Evolutionary conservation across 768 basidiomycete species (phyloP).

Genomic region (Termitomyces sp.): DNA sequence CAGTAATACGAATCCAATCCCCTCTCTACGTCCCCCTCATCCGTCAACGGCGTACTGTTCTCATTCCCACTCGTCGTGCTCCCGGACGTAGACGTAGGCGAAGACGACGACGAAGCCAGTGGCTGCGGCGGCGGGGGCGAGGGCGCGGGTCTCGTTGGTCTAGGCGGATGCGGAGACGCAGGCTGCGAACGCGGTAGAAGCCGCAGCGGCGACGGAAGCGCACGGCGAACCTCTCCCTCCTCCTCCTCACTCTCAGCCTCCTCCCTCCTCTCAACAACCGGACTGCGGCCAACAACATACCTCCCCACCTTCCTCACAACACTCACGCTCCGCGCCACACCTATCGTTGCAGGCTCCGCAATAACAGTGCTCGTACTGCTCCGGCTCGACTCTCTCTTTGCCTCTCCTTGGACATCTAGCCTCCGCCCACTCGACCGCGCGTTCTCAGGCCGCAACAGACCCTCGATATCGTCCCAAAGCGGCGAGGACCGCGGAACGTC

Average conservation of each 20-base stretch:
- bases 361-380: conserved; percentile 47
- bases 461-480: conserved; percentile 14
- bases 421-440: background rate
- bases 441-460: conserved; percentile 10
- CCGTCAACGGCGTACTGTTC: background rate
- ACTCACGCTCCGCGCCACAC: conserved; percentile 35
- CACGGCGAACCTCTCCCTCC: conserved; percentile 7
- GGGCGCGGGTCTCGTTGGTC: background rate
- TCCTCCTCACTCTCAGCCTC: conserved; percentile 10
- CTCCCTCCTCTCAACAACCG: conserved; percentile 13
- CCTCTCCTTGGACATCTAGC: background rate
- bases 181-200: too few relatives aligned
- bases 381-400: conserved; percentile 37
- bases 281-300: conserved; percentile 39
- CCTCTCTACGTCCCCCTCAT: background rate
- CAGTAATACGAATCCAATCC: background rate
- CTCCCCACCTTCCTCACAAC: conserved; percentile 51
- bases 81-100: conserved; percentile 34
- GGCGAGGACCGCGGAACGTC: conserved; percentile 5
- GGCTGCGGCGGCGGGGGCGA: background rate
- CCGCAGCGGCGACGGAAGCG: too few relatives aligned
- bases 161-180: background rate
- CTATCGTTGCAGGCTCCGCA: conserved; percentile 34
- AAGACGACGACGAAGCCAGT: conserved; percentile 28
- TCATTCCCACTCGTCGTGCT: conserved; percentile 5